Conservation (phyloP, 306 rosid species). For the Acacia crassicarpa region DNA sequence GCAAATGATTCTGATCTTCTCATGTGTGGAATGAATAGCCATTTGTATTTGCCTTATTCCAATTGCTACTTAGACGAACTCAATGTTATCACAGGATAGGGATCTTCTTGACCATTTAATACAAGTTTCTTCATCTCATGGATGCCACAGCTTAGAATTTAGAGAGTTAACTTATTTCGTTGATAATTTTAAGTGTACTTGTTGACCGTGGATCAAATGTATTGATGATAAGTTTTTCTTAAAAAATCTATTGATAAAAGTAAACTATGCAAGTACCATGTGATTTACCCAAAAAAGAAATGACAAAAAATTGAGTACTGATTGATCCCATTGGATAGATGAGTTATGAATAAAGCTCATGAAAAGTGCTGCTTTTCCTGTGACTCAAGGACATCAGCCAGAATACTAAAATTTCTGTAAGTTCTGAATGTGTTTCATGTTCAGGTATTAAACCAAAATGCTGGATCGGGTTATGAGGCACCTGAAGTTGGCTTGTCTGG, state of each 20-base stretch:
- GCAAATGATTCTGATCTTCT: background rate
- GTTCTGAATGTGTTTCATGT: constrained; percentile 13
- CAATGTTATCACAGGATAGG: background rate
- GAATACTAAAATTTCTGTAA: background rate
- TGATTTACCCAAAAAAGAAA: background rate
- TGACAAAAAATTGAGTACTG: background rate
- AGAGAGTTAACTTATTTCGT: background rate
- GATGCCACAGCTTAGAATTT: background rate
- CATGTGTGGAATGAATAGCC: background rate
- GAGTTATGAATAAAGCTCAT: constrained; percentile 9
- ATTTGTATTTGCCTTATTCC: background rate
- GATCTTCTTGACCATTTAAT: background rate
- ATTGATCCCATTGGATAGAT: constrained; percentile 23
- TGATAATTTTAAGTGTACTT: background rate
- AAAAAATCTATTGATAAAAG: background rate
- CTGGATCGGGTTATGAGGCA: constrained; percentile 81
- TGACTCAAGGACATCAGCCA: background rate
- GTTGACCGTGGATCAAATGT: background rate
- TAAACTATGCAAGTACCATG: background rate
- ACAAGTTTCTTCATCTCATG: background rate
- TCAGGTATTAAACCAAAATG: constrained; percentile 69
- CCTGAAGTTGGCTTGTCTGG: constrained; percentile 87
- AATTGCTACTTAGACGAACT: background rate
- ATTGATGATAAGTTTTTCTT: background rate
- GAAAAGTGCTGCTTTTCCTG: constrained; percentile 12